Conservation (phyloP, 768 basidiomycete genomes). For the Tylopilus sp. region DNA sequence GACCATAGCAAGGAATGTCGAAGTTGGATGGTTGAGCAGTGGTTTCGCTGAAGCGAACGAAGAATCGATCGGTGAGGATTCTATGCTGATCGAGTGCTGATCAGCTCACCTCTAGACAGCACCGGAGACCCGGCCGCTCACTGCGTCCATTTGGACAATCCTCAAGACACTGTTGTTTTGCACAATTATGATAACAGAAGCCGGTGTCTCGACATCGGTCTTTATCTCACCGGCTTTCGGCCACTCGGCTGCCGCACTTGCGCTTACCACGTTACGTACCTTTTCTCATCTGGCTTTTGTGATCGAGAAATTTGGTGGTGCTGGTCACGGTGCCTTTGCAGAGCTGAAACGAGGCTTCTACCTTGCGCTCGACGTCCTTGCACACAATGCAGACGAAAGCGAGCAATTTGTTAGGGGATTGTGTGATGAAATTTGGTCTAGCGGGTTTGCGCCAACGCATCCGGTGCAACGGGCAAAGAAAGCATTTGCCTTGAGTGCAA, state of each 20-base stretch:
- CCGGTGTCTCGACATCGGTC: constrained; percentile 51
- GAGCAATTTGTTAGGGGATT: constrained; percentile 39
- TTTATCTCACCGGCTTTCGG: constrained; percentile 45
- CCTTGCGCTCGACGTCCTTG: constrained; percentile 70
- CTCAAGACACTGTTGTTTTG: constrained; percentile 78
- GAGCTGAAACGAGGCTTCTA: constrained; percentile 77
- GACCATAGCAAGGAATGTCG: constrained; percentile 41
- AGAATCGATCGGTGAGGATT: constrained; percentile 32
- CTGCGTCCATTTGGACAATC: constrained; percentile 57
- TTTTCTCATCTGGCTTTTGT: constrained; percentile 73
- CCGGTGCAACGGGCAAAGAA: constrained; percentile 35
- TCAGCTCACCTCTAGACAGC: constrained; percentile 30
- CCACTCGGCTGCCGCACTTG: constrained; percentile 45
- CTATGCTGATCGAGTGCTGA: constrained; percentile 16
- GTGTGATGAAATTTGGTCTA: constrained; percentile 29
- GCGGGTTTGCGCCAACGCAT: constrained; percentile 22
- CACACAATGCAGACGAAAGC: constrained; percentile 36
- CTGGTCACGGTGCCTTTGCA: constrained; percentile 51
- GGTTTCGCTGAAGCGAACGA: constrained; percentile 28
- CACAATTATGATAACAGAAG: constrained; percentile 64
- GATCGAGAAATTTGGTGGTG: constrained; percentile 75
- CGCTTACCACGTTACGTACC: constrained; percentile 50
- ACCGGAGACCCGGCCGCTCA: constrained; percentile 41
- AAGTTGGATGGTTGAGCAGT: constrained; percentile 46
- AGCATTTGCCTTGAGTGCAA: constrained; percentile 67